Percentiles rank a stretch among this genome's conserved stretches.
Evolutionary conservation across 2,329 filamentous ascomycete genomes (phyloP).

Genomic region (Venturia effusa): DNA sequence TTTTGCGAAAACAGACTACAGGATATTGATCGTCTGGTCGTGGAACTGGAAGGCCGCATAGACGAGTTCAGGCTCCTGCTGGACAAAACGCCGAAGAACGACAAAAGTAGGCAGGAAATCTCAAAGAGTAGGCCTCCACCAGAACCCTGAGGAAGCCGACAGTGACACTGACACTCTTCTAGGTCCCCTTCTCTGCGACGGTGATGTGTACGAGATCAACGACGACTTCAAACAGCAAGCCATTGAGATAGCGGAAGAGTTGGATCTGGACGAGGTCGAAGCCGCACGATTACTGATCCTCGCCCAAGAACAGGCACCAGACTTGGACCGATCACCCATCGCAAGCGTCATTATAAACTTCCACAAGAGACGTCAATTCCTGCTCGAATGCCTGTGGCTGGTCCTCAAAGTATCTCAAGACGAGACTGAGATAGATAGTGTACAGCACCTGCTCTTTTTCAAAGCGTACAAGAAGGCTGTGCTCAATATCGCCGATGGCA

Average conservation of each 20-base stretch:
- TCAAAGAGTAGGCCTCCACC: neutral
- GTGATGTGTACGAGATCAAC: slow-evolving; percentile 70
- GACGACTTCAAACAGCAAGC: slow-evolving; percentile 76
- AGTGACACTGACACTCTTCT: neutral
- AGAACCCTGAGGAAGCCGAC: neutral
- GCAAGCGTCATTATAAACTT: slow-evolving; percentile 78
- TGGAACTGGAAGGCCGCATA: slow-evolving; percentile 54
- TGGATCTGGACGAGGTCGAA: slow-evolving; percentile 82
- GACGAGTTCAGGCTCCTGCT: slow-evolving; percentile 61
- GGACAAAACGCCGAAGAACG: slow-evolving; percentile 59
- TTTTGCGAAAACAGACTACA: slow-evolving; percentile 61
- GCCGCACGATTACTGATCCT: slow-evolving; percentile 68
- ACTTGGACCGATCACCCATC: slow-evolving; percentile 60
- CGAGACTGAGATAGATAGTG: slow-evolving; percentile 32
- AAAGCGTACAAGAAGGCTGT: neutral
- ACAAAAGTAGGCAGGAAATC: slow-evolving; percentile 59
- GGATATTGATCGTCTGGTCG: slow-evolving; percentile 57
- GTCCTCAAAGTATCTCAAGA: slow-evolving; percentile 60
- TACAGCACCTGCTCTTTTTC: neutral
- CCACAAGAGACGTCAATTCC: slow-evolving; percentile 71
- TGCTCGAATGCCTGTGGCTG: slow-evolving; percentile 75
- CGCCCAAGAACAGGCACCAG: slow-evolving; percentile 56
- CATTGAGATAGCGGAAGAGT: slow-evolving; percentile 72
- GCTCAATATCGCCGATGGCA: slow-evolving; percentile 27
- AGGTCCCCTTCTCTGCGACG: slow-evolving; percentile 28